Percentiles rank a stretch among this genome's conserved stretches.
Conservation (phyloP, 441 rosid species). For the Mallotus japonicus region DNA sequence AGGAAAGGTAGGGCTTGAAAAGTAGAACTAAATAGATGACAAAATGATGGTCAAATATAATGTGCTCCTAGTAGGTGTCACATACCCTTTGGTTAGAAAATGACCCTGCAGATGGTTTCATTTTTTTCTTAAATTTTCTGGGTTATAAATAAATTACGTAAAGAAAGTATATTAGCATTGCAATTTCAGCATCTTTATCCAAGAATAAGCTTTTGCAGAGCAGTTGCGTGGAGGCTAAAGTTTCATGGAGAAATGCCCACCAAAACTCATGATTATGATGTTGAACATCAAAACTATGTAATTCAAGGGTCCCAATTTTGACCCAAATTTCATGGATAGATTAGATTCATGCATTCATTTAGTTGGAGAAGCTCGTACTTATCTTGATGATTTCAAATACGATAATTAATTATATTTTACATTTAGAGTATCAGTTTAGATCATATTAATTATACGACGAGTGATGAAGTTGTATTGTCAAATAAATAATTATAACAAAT, state of each 20-base stretch:
- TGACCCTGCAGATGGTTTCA: background rate
- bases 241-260: background rate
- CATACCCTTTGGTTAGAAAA: background rate
- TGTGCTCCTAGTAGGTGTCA: background rate
- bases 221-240: slow-evolving; percentile 16
- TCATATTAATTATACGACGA: too few relatives aligned
- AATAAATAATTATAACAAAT: too few relatives aligned
- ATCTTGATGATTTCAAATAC: background rate
- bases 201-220: slow-evolving; percentile 10
- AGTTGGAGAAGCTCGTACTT: background rate
- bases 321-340: background rate
- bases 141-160: too few relatives aligned
- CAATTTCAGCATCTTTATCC: slow-evolving; percentile 14
- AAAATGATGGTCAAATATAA: slow-evolving; percentile 2
- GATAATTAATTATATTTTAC: too few relatives aligned
- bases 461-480: too few relatives aligned
- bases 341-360: background rate
- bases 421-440: too few relatives aligned
- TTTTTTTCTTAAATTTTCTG: too few relatives aligned
- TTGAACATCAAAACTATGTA: background rate
- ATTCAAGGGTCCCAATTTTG: background rate
- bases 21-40: background rate
- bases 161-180: background rate
- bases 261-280: background rate
- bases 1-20: background rate